A percentile compares a stretch with the other conserved stretches of the same genome.
Evolutionary conservation across 352 stramenopile species (phyloP).

Genomic region (Halophytophthora batemanensis): DNA sequence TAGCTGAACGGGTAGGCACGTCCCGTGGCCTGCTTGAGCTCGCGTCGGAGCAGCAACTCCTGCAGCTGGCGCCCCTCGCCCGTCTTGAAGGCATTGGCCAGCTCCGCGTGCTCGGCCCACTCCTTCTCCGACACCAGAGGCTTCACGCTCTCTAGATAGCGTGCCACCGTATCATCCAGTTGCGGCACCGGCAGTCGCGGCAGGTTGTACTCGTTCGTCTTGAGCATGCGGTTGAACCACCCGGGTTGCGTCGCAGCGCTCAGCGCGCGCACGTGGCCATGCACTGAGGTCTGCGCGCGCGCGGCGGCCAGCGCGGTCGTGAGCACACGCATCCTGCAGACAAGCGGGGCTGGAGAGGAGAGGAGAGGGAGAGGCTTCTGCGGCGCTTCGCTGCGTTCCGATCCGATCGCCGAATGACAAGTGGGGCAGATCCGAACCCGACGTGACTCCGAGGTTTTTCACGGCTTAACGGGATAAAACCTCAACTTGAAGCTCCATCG

Average conservation of each 20-base stretch:
- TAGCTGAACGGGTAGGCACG: conserved; percentile 91
- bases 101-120: conserved; percentile 62
- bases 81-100: conserved; percentile 56
- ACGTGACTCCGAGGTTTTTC: conserved; percentile 1
- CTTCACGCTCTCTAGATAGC: conserved; percentile 78
- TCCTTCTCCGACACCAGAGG: conserved; percentile 68
- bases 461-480: conserved; percentile 12
- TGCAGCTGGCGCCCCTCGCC: conserved; percentile 57
- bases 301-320: conserved; percentile 9
- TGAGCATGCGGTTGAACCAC: conserved; percentile 74
- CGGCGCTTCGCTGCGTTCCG: background rate
- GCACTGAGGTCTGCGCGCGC: conserved; percentile 1
- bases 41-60: conserved; percentile 59
- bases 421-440: background rate
- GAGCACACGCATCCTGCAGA: conserved; percentile 23
- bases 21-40: conserved; percentile 72
- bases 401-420: conserved; percentile 24
- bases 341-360: background rate
- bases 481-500: conserved; percentile 31
- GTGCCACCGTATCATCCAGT: conserved; percentile 86
- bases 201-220: conserved; percentile 77
- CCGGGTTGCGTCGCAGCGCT: conserved; percentile 31
- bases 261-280: conserved; percentile 14
- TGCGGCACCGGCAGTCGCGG: conserved; percentile 85
- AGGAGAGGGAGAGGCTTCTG: background rate